Percentiles rank a stretch among this genome's conserved stretches.
Evolutionary conservation across 257 asterid species (phyloP).

Genomic region (Solanum microdontum): DNA sequence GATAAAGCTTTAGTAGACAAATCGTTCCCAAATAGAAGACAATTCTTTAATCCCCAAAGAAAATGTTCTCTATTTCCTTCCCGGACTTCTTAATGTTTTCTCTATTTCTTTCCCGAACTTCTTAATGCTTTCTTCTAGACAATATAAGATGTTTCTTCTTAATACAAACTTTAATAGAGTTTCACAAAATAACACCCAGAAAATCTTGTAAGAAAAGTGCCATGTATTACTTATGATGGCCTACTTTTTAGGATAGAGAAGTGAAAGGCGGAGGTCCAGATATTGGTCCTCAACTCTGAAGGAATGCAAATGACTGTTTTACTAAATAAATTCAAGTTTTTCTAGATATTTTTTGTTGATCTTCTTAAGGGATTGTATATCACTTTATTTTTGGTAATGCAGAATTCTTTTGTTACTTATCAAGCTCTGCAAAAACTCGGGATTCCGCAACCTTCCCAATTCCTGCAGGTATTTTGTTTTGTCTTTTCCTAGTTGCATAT

Average conservation of each 20-base stretch:
- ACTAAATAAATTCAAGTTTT: background rate
- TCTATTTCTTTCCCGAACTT: background rate
- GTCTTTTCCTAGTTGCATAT: background rate
- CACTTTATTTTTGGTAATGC: conserved; percentile 17
- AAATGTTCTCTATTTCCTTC: background rate
- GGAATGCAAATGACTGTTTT: background rate
- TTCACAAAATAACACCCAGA: background rate
- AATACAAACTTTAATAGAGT: background rate
- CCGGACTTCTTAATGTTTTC: background rate
- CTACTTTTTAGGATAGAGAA: background rate
- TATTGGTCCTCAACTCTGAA: background rate
- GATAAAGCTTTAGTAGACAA: background rate
- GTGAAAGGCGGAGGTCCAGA: background rate
- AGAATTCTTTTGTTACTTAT: conserved; percentile 80
- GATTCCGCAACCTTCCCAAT: conserved; percentile 77
- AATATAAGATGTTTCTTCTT: background rate
- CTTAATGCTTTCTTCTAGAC: background rate
- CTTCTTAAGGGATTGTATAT: background rate
- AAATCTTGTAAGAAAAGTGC: background rate
- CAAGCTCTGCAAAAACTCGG: conserved; percentile 84
- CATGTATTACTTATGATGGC: background rate
- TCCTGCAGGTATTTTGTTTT: conserved; percentile 61
- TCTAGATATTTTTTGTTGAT: background rate
- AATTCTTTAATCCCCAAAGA: background rate
- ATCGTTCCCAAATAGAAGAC: background rate